A percentile compares a stretch with the other conserved stretches of the same genome.
These are phyloP conservation scores for Trichaptum fuscoviolaceum DNA, from an alignment of 768 basidiomycete species.

Conservation along the genomic window DNA sequence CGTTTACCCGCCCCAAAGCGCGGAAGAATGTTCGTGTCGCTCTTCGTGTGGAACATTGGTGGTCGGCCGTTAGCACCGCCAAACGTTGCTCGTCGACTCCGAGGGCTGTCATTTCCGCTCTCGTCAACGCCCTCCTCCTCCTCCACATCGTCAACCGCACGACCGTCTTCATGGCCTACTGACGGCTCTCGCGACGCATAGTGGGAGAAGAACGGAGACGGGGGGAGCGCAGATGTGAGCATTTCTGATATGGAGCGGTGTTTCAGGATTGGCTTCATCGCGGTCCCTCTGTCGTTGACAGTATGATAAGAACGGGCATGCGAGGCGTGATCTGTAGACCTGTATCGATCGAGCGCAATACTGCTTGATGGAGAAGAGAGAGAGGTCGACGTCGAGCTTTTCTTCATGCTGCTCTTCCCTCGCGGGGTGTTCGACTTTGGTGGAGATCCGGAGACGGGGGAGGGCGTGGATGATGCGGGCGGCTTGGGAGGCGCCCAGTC, in stretches of 20 bases:
- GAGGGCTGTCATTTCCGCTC: background rate
- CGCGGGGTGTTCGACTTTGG: conserved; percentile 15
- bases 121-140: conserved; percentile 31
- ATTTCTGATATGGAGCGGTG: conserved; percentile 90
- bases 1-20: conserved; percentile 14
- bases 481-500: conserved; percentile 73
- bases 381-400: conserved; percentile 26
- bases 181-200: conserved; percentile 10
- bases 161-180: conserved; percentile 18
- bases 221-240: conserved; percentile 67
- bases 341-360: conserved; percentile 44
- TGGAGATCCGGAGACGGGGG: conserved; percentile 26
- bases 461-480: conserved; percentile 38
- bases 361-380: conserved; percentile 15
- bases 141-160: conserved; percentile 47
- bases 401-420: conserved; percentile 18
- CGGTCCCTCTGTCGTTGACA: conserved; percentile 10
- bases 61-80: conserved; percentile 39
- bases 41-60: conserved; percentile 73
- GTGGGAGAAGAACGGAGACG: conserved; percentile 53
- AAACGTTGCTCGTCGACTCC: background rate
- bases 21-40: conserved; percentile 74
- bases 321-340: conserved; percentile 33
- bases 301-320: background rate
- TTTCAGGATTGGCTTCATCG: conserved; percentile 88